Base-by-base conservation (phyloP, 148 eudicot species). In the Fagopyrum tataricum region DNA sequence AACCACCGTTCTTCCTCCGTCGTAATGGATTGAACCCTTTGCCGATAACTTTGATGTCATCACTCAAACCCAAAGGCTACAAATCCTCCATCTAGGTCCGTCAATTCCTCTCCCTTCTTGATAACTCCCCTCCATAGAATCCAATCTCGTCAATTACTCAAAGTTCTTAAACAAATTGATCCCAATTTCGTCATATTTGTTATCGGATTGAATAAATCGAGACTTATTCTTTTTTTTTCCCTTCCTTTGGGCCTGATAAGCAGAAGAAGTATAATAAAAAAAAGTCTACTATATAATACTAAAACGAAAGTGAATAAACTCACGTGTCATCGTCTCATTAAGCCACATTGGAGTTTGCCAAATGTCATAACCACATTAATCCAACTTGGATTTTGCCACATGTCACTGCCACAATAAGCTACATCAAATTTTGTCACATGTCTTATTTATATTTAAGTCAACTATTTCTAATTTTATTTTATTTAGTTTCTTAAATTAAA, bases 21-120 rank as follows among this genome's bases (percentile, higher is more conserved):
- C 89, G 18, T 97, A 95, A 77, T 95, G 99, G 99, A 80, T 91
- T 26, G 90, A 91, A 69, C 97, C 99, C 51, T 83, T 84, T n/a
- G n/a, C 81, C 21, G 89, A 88, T 78, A 76, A 84, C 58, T 95
- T 97, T 15, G 89, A 87, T 75, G 81, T 95, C 85, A 77, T 85
- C 75, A 76, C 84, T 14, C 73, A 26, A 75, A 74, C 75, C 81
- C 44, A 79, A 80, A 59, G 43, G 84, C 67, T 87, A 79, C 73
- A 82, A 87, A 26, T 85, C 85, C 67, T 95, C 98, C 17, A 83
- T 91, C 13, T 91, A 96, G 97, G 90, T 91, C 1, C 58, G 81
- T 64, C 89, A 88, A 68, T 82, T 95, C 47, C 73, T 87, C 73
- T 76, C 76, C n/a, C n/a, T n/a, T n/a, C n/a, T n/a, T n/a, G n/a